Evolutionary conservation across 805 yeast genomes (phyloP).

Genomic region (Yarrowia keelungensis): DNA sequence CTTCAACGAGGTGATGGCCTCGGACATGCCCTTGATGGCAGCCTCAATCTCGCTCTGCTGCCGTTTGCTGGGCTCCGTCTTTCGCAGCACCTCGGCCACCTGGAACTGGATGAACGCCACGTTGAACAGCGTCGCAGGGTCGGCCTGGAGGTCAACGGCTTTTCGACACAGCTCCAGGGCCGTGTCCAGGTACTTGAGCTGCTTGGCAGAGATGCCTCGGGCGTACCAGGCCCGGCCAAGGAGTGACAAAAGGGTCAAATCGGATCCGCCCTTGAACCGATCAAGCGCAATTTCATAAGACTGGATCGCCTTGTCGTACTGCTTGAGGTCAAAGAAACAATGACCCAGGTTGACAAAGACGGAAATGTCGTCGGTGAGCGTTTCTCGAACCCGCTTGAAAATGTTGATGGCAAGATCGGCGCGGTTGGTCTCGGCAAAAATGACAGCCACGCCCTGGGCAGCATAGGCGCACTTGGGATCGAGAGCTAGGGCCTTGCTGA

Average conservation of each 20-base stretch:
- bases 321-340: slow-evolving; percentile 80
- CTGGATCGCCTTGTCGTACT: slow-evolving; percentile 86
- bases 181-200: slow-evolving; percentile 62
- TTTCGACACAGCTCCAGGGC: slow-evolving; percentile 68
- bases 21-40: slow-evolving; percentile 62
- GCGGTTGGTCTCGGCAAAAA: slow-evolving; percentile 80
- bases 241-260: slow-evolving; percentile 69
- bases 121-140: slow-evolving; percentile 69
- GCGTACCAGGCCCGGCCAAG: slow-evolving; percentile 89
- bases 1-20: slow-evolving; percentile 66
- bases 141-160: slow-evolving; percentile 57
- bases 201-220: slow-evolving; percentile 74
- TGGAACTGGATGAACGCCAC: slow-evolving; percentile 85
- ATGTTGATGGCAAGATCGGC: slow-evolving; percentile 80
- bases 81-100: slow-evolving; percentile 80
- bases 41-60: slow-evolving; percentile 64
- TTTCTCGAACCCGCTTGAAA: slow-evolving; percentile 86
- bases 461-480: slow-evolving; percentile 92
- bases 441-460: slow-evolving; percentile 95
- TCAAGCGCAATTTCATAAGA: slow-evolving; percentile 79
- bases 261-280: slow-evolving; percentile 65
- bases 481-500: slow-evolving; percentile 81
- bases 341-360: slow-evolving; percentile 88
- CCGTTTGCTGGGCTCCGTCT: slow-evolving; percentile 65
- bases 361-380: slow-evolving; percentile 76